Evolutionary conservation across 1,284 basidiomycete species (phyloP), one percentile per base, ranked within the genome.

Genomic region (Cerrena zonata): DNA sequence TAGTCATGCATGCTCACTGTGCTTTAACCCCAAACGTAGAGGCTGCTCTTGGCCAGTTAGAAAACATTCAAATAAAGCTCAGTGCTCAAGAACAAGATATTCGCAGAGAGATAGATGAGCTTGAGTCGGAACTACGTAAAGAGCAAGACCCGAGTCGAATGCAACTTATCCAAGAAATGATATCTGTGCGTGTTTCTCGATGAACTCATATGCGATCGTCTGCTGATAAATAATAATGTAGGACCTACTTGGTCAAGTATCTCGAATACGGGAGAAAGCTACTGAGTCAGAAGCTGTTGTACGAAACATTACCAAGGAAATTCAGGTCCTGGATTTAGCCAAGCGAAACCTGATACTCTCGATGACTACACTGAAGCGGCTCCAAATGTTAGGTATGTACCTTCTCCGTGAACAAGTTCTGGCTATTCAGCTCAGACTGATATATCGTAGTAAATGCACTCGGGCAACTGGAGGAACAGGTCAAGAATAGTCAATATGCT

Each of bases 261-360:
- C 89, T 22, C 84, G 86, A 48, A 97, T 98, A 58, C 80, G 92
- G 34, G 93, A 96, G 67, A 95, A 97, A 67, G 92, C 94, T 0
- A 89, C 91, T 0, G 94, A 97, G 66, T 94, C 92, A 11, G 95
- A 99, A 65, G 91, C 91, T 1, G 92, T 97, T 44, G 96, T 99
- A 30, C 80, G 89, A 53, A 85, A 92, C 55, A 96, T 99, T 60
- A 99, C 96, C 4, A 87, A 91, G 58, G 96, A 99, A 66, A 98
- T 99, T 50, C 93, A 97, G 65, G 83, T 89, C 4, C 77, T 99
- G 27, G 96, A 99, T 65, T 74, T 90, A 27, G 94, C 94, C 26
- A 99, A 99, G 77, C 87, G 86, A 69, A 98, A 99, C 64, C 77
- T 95, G 43, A 86, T 89, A 22, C 72, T 81, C 22, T 92, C 90